A percentile compares a stretch with the other conserved stretches of the same genome.
Conservation (phyloP, 2,329 filamentous ascomycete species). For the Chaetomium olivaceum region DNA sequence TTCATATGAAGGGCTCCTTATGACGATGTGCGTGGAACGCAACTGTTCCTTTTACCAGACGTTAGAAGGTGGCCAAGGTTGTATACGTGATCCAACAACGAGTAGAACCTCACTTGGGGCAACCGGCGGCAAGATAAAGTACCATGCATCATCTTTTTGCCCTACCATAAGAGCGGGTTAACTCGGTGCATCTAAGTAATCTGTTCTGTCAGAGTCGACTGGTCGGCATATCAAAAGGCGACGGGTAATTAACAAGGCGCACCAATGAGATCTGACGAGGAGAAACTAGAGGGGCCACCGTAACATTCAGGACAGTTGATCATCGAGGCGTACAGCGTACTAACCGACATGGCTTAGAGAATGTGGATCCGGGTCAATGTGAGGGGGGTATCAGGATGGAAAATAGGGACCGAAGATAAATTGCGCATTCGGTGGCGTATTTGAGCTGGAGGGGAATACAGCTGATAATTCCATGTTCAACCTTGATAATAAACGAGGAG, state of each 20-base stretch:
- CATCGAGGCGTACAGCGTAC: not conserved
- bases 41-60: not conserved
- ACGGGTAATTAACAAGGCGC: not conserved
- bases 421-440: too few relatives aligned
- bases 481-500: too few relatives aligned
- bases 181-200: not conserved
- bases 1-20: not conserved
- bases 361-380: not conserved
- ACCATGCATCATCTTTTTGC: not conserved
- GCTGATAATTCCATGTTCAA: too few relatives aligned
- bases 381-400: not conserved
- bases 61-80: too few relatives aligned
- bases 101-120: too few relatives aligned
- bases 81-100: too few relatives aligned
- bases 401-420: not conserved
- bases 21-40: not conserved
- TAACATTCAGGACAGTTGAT: not conserved
- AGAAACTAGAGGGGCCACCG: not conserved
- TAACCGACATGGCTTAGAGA: too few relatives aligned
- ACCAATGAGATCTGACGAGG: not conserved
- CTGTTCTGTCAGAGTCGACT: not conserved
- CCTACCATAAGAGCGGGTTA: not conserved
- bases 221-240: not conserved
- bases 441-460: too few relatives aligned
- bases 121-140: not conserved